Percentiles rank a stretch among this genome's conserved stretches.
These are phyloP conservation scores for Cryphonectria radicalis DNA, from an alignment of 2,329 filamentous ascomycete species.

Conservation along the genomic window DNA sequence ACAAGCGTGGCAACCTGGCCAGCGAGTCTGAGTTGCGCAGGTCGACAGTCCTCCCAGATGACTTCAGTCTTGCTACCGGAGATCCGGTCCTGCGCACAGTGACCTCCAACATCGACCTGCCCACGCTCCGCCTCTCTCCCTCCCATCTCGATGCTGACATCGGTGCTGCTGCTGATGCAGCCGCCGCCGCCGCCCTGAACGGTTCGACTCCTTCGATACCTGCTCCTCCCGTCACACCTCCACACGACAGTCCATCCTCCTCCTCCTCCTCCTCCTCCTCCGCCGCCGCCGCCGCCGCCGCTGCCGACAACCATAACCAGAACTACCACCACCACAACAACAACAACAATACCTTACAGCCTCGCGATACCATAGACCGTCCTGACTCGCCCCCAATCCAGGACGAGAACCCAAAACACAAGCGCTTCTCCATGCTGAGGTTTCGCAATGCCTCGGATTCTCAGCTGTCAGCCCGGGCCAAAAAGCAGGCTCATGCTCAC, in stretches of 20 bases:
- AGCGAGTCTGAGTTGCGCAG: slow-evolving; percentile 64
- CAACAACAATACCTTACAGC: slow-evolving; percentile 31
- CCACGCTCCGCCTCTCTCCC: slow-evolving; percentile 29
- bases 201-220: slow-evolving; percentile 34
- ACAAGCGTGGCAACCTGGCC: slow-evolving; percentile 61
- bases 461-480: slow-evolving; percentile 77
- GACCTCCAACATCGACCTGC: slow-evolving; percentile 25
- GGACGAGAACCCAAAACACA: slow-evolving; percentile 60
- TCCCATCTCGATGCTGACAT: slow-evolving; percentile 34
- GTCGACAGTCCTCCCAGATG: slow-evolving; percentile 47
- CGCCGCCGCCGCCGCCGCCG: neutral
- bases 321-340: slow-evolving; percentile 14
- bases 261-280: slow-evolving; percentile 5
- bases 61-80: slow-evolving; percentile 32
- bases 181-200: slow-evolving; percentile 31
- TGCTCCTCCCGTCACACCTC: slow-evolving; percentile 38
- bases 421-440: slow-evolving; percentile 72
- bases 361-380: slow-evolving; percentile 38
- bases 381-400: slow-evolving; percentile 56
- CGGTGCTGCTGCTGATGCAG: slow-evolving; percentile 26
- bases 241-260: slow-evolving; percentile 37
- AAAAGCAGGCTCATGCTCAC: slow-evolving; percentile 58
- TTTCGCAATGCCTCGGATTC: slow-evolving; percentile 94
- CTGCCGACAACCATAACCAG: neutral
- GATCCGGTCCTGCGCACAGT: slow-evolving; percentile 31